Evolutionary conservation across 768 basidiomycete genomes (phyloP).

Genomic region (Xerocomus spinulosus): DNA sequence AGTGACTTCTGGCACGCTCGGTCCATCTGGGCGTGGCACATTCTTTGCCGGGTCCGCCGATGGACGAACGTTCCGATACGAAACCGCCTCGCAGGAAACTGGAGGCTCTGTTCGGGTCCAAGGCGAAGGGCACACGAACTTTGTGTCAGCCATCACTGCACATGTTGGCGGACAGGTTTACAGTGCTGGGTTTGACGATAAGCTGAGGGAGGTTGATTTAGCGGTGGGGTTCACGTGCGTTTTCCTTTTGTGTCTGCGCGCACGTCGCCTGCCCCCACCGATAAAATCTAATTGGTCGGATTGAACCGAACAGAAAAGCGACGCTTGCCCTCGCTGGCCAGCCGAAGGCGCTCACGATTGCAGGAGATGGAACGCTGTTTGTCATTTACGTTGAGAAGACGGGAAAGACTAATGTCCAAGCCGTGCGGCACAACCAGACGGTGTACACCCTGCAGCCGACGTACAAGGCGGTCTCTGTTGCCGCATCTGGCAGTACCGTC

Average conservation of each 20-base stretch:
- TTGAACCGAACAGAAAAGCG: slow-evolving; percentile 41
- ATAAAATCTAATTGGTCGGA: background rate
- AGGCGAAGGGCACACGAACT: slow-evolving; percentile 67
- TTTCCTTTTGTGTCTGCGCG: slow-evolving; percentile 7
- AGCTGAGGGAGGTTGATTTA: slow-evolving; percentile 58
- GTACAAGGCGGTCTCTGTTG: slow-evolving; percentile 54
- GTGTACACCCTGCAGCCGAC: slow-evolving; percentile 51
- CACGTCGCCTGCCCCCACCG: background rate
- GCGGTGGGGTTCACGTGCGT: slow-evolving; percentile 27
- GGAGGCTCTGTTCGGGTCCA: slow-evolving; percentile 37
- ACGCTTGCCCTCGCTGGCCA: slow-evolving; percentile 53
- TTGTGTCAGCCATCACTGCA: slow-evolving; percentile 59
- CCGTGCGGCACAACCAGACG: slow-evolving; percentile 65
- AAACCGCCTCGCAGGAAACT: slow-evolving; percentile 27
- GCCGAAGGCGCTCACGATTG: slow-evolving; percentile 60
- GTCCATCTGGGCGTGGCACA: slow-evolving; percentile 39
- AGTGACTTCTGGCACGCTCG: slow-evolving; percentile 58
- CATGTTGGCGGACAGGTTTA: slow-evolving; percentile 49
- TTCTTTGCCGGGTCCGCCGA: slow-evolving; percentile 81
- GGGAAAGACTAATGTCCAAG: slow-evolving; percentile 47
- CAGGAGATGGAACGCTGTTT: slow-evolving; percentile 61
- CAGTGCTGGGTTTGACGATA: slow-evolving; percentile 80
- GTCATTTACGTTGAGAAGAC: slow-evolving; percentile 45
- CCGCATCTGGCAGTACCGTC: slow-evolving; percentile 46
- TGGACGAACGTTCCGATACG: slow-evolving; percentile 68